A percentile compares a stretch with the other conserved stretches of the same genome.
Evolutionary conservation across 768 basidiomycete species (phyloP).

Genomic region (Podaxis sp.): DNA sequence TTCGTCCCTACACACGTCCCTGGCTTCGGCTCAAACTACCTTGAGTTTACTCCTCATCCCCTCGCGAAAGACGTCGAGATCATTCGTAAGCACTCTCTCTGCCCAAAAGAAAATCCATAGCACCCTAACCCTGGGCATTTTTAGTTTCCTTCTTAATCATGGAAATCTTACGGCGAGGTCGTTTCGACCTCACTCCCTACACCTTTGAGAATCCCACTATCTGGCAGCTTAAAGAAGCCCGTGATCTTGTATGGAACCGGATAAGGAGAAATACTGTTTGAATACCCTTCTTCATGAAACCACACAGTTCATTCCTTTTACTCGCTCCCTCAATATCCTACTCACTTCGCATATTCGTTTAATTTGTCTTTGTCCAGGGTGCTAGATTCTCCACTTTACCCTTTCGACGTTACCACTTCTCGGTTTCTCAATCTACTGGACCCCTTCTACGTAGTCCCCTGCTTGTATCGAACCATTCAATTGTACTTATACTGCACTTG

Average conservation of each 20-base stretch:
- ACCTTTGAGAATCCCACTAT: slow-evolving; percentile 46
- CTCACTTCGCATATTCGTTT: slow-evolving; percentile 1
- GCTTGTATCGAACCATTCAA: too few species aligned
- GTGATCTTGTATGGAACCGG: slow-evolving; percentile 35
- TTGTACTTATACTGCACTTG: too few species aligned
- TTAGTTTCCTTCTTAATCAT: slow-evolving; percentile 64
- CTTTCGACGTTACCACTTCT: too few species aligned
- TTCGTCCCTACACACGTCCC: too few species aligned
- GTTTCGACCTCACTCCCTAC: slow-evolving; percentile 52
- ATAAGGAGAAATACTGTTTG: slow-evolving; percentile 34
- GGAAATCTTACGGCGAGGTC: slow-evolving; percentile 61
- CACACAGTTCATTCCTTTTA: neutral
- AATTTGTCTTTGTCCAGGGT: neutral
- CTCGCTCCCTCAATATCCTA: neutral
- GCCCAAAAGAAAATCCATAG: slow-evolving; percentile 1
- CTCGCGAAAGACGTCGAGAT: slow-evolving; percentile 51
- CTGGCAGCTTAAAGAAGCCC: slow-evolving; percentile 46
- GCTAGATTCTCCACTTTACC: too few species aligned
- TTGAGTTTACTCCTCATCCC: slow-evolving; percentile 54
- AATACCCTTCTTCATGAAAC: slow-evolving; percentile 8
- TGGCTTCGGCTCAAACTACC: slow-evolving; percentile 54
- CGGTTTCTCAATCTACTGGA: too few species aligned
- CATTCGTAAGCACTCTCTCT: slow-evolving; percentile 38
- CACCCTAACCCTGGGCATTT: slow-evolving; percentile 13
- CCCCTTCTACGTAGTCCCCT: too few species aligned